Conservation (phyloP, 2,329 filamentous ascomycete species). For the Aspergillus ruber region DNA sequence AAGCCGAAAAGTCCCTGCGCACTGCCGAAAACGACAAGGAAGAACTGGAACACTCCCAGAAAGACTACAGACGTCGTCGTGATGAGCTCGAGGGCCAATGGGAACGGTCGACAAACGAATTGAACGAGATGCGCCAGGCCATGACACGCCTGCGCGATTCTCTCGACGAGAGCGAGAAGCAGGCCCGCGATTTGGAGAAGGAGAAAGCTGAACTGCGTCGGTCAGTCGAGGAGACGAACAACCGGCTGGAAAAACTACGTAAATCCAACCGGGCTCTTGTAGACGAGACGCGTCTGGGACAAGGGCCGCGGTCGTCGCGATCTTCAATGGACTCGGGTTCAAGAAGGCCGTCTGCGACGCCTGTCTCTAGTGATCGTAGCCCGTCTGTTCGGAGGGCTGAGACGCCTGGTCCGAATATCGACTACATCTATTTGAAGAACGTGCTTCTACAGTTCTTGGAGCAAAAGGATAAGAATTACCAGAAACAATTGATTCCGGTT, state of each 20-base stretch:
- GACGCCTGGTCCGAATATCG: slow-evolving; percentile 38
- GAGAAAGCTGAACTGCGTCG: slow-evolving; percentile 70
- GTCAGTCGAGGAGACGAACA: slow-evolving; percentile 69
- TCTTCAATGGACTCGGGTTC: slow-evolving; percentile 53
- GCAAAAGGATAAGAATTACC: slow-evolving; percentile 61
- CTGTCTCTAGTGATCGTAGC: slow-evolving; percentile 33
- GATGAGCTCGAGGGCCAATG: slow-evolving; percentile 70
- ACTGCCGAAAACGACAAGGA: slow-evolving; percentile 67
- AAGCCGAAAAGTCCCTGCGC: slow-evolving; percentile 72
- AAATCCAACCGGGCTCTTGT: slow-evolving; percentile 58
- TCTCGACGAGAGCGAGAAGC: slow-evolving; percentile 79
- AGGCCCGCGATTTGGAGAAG: slow-evolving; percentile 75
- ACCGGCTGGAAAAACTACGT: slow-evolving; percentile 70
- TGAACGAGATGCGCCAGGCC: slow-evolving; percentile 66
- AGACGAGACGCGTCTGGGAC: slow-evolving; percentile 51
- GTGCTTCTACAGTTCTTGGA: slow-evolving; percentile 61
- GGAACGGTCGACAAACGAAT: slow-evolving; percentile 64
- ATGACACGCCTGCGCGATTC: slow-evolving; percentile 72
- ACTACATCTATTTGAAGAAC: slow-evolving; percentile 61
- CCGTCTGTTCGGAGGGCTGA: slow-evolving; percentile 28
- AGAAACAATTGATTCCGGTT: slow-evolving; percentile 61
- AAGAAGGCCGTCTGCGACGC: slow-evolving; percentile 42
- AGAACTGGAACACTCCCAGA: slow-evolving; percentile 66
- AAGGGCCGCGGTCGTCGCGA: slow-evolving; percentile 47
- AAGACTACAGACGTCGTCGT: slow-evolving; percentile 65